Conservation (phyloP, 768 basidiomycete genomes). For the Termitomyces sp. region DNA sequence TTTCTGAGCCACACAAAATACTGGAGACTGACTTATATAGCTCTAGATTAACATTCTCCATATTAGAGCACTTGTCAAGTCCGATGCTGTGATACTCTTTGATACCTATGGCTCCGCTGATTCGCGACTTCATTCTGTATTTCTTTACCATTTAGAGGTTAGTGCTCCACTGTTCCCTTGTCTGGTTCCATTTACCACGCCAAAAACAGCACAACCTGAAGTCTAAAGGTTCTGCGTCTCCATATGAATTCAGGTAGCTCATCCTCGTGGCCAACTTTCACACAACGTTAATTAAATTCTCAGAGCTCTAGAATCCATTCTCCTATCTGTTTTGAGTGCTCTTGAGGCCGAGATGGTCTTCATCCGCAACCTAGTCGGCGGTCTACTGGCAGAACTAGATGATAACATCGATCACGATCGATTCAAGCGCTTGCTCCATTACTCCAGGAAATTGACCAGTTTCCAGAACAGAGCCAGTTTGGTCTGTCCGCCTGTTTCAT, state of each 20-base stretch:
- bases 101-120: constrained; percentile 88
- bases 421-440: constrained; percentile 87
- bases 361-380: constrained; percentile 85
- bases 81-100: constrained; percentile 86
- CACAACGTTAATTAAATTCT: constrained; percentile 11
- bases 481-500: constrained; percentile 33
- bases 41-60: constrained; percentile 86
- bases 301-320: constrained; percentile 89
- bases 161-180: constrained; percentile 8
- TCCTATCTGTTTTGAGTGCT: constrained; percentile 87
- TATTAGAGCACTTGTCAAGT: constrained; percentile 91
- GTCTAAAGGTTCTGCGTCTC: constrained; percentile 57
- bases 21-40: background rate
- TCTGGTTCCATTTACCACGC: constrained; percentile 3
- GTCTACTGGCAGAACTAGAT: constrained; percentile 87
- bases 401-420: constrained; percentile 95
- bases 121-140: constrained; percentile 80
- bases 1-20: constrained; percentile 10
- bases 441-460: constrained; percentile 79
- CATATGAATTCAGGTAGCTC: constrained; percentile 83
- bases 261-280: constrained; percentile 1
- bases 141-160: constrained; percentile 85
- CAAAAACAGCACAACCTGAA: constrained; percentile 73
- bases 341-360: constrained; percentile 96
- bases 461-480: constrained; percentile 90